phyloP scores from a whole-genome alignment of 2,329 filamentous ascomycete genomes.

The Periconia macrospinosa region DNA sequence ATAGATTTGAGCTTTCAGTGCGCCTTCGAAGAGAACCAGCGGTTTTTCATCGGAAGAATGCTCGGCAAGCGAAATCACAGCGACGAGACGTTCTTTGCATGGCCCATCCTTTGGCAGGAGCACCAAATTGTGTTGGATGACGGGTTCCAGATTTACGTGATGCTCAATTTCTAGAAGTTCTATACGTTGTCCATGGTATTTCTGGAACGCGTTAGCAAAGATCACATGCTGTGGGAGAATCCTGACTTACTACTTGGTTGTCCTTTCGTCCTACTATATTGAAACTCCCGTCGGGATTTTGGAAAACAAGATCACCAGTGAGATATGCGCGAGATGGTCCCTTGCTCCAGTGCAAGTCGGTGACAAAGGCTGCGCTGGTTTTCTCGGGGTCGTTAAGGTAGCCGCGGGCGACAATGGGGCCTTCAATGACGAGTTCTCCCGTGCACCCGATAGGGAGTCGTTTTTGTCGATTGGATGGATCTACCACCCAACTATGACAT shows the following conservation, averaged over 20 bases:
- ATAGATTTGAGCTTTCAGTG: constrained; percentile 4
- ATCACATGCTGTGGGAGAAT: neutral
- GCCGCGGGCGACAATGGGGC: constrained; percentile 45
- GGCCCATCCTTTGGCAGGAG: constrained; percentile 44
- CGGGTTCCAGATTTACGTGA: constrained; percentile 19
- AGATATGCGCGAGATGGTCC: constrained; percentile 20
- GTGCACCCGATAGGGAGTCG: constrained; percentile 34
- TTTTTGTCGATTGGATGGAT: constrained; percentile 32
- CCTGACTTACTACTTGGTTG: constrained; percentile 24
- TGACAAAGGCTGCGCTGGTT: constrained; percentile 25
- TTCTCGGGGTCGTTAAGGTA: constrained; percentile 26
- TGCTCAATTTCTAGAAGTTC: constrained; percentile 30
- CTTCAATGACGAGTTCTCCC: constrained; percentile 60
- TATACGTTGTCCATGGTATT: constrained; percentile 37
- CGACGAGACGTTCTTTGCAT: constrained; percentile 43
- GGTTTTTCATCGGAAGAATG: constrained; percentile 25
- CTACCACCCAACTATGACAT: constrained; percentile 39
- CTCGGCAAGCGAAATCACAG: constrained; percentile 43
- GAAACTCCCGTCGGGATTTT: constrained; percentile 22
- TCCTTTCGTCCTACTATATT: constrained; percentile 27
- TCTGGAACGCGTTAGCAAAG: constrained; percentile 6
- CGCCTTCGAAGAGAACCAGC: constrained; percentile 10
- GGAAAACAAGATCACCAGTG: constrained; percentile 26
- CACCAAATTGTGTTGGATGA: constrained; percentile 31
- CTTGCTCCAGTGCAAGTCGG: constrained; percentile 15